Base-by-base conservation (phyloP, 2,329 filamentous ascomycete genomes). In the Camillea tinctor region DNA sequence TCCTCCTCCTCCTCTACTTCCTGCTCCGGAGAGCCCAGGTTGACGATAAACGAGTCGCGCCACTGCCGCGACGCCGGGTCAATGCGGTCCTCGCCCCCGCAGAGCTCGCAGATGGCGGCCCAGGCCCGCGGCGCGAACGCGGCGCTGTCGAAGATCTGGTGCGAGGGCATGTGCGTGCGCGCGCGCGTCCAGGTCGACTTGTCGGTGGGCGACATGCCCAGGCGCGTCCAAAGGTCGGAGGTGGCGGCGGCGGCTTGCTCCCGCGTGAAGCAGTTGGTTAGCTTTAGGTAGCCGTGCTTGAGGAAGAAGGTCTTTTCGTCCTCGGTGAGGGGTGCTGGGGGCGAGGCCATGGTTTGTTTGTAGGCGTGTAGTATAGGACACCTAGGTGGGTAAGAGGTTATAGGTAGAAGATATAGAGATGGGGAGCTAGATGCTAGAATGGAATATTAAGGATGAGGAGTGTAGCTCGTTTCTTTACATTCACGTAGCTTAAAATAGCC, bases 21-120 rank as follows among this genome's bases (percentile, higher is more conserved):
- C 80, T 84, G 13, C n/a, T n/a, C n/a, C n/a, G 36, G 36, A 2
- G 4, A 7, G 36, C 88, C 88, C 7, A 91, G 79, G 72, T 90
- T 91, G 49, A 91, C 86, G 67, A 91, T 91, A 58, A 90, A 81
- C 3, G 81, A 81, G 74, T 91, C 88, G 64, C 80, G 80, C 88
- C 88, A 90, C n/a, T 75, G 70, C n/a, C 79, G 79, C 24, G 79
- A 82, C 21, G 75, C 70, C 4, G 77, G 74, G 1, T 74, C 71
- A 36, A 88, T 74, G 7, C 80, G 79, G 36, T 83, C 82, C 63
- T 87, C 83, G 58, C 87, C 88, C 56, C 87, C 88, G 59, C 88
- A 82, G 9, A 91, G 80, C 71, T 88, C 83, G 71, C 84, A 86
- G 62, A 90, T 89, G 19, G 86, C 87, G 0, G 79, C 75, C 87